phyloP scores from a whole-genome alignment of 1,284 basidiomycete genomes.

The Blastosporella zonata region DNA sequence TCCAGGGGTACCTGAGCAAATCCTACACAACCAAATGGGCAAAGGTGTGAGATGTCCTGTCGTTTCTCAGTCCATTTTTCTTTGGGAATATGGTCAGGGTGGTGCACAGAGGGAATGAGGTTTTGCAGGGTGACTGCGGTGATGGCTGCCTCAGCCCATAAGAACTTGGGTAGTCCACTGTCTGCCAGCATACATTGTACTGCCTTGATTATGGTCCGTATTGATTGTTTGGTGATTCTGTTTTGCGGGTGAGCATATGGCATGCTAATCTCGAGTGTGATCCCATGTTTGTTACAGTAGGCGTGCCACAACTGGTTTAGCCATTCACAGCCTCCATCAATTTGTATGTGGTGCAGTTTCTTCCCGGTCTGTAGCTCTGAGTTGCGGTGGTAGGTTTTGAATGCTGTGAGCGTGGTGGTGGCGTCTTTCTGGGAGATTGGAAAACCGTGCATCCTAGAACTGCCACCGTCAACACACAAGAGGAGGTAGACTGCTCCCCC shows the following conservation, averaged over 20 bases:
- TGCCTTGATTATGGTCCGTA: not conserved
- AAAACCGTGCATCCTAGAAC: constrained; percentile 4
- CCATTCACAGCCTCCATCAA: constrained; percentile 6
- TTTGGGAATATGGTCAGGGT: constrained; percentile 16
- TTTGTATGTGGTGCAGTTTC: constrained; percentile 1
- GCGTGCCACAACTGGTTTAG: not conserved
- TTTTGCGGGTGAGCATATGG: constrained; percentile 20
- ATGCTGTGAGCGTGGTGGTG: constrained; percentile 12
- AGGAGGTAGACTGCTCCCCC: constrained; percentile 21
- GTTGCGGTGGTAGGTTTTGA: constrained; percentile 13
- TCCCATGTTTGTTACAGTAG: not conserved
- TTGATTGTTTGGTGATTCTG: constrained; percentile 17
- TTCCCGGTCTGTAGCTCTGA: constrained; percentile 20
- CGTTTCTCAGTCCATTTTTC: constrained; percentile 19
- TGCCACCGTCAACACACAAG: constrained; percentile 15
- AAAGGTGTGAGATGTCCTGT: constrained; percentile 25
- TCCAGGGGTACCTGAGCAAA: constrained; percentile 26
- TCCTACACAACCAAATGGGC: constrained; percentile 21
- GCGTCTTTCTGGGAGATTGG: constrained; percentile 18
- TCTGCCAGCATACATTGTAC: constrained; percentile 2
- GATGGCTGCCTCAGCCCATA: constrained; percentile 18
- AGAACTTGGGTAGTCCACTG: constrained; percentile 12
- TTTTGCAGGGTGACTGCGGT: constrained; percentile 21
- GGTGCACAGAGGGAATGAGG: constrained; percentile 19
- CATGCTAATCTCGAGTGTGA: constrained; percentile 6